Evolutionary conservation across 1,139 yeast species (phyloP).

Genomic region (Nakaseomyces delphensis): DNA sequence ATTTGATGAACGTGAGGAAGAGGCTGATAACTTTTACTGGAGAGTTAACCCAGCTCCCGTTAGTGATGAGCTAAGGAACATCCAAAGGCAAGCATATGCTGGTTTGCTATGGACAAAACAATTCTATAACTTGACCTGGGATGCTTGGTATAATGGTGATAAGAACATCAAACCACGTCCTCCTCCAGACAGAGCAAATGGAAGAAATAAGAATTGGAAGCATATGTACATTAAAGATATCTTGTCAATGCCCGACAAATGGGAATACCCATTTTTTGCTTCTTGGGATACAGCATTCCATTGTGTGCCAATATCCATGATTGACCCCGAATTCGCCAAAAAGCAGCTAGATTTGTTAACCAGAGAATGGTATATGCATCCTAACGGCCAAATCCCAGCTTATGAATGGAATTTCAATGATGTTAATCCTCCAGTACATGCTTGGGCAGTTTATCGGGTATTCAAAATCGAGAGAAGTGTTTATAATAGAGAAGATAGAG

Average conservation of each 20-base stretch:
- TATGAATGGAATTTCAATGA: conserved; percentile 96
- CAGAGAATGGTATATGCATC: conserved; percentile 98
- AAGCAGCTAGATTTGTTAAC: conserved; percentile 79
- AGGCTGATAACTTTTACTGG: conserved; percentile 93
- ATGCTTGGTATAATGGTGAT: conserved; percentile 86
- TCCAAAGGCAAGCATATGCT: conserved; percentile 92
- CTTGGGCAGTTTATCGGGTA: conserved; percentile 91
- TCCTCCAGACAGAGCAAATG: conserved; percentile 69
- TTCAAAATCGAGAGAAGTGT: conserved; percentile 83
- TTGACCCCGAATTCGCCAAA: conserved; percentile 91
- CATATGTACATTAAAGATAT: conserved; percentile 86
- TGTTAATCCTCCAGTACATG: conserved; percentile 96
- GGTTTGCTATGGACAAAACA: conserved; percentile 95
- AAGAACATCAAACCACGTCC: conserved; percentile 67
- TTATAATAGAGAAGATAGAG: conserved; percentile 75
- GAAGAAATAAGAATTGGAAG: conserved; percentile 83
- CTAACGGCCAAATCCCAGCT: conserved; percentile 97
- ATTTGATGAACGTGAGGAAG: conserved; percentile 72
- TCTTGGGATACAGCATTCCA: conserved; percentile 99
- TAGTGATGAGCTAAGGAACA: conserved; percentile 69
- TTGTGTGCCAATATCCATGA: conserved; percentile 88
- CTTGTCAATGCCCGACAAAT: conserved; percentile 86
- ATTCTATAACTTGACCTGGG: conserved; percentile 79
- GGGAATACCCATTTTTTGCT: conserved; percentile 96
- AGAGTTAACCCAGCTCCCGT: conserved; percentile 80